Conservation (phyloP, 768 basidiomycete genomes). For the Naganishia kalamii region DNA sequence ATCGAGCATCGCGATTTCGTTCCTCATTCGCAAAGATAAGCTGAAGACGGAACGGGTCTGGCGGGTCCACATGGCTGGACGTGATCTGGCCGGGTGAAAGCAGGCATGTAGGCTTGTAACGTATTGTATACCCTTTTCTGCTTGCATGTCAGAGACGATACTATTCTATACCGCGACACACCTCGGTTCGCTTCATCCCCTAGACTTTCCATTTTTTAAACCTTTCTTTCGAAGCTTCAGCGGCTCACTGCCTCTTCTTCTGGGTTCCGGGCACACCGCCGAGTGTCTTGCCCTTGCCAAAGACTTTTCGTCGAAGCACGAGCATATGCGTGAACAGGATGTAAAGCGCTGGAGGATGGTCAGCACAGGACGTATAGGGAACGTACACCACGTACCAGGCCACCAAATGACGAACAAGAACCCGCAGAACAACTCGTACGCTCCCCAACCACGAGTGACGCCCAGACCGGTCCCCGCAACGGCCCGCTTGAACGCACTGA, state of each 20-base stretch:
- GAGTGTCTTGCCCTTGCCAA: constrained; percentile 44
- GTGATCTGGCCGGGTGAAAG: too few relatives aligned
- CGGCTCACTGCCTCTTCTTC: constrained; percentile 23
- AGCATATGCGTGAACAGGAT: constrained; percentile 61
- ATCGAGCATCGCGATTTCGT: too few relatives aligned
- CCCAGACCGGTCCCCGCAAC: background rate
- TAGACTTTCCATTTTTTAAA: too few relatives aligned
- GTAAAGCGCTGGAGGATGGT: constrained; percentile 50
- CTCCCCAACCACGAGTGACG: constrained; percentile 51
- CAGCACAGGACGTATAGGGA: constrained; percentile 21
- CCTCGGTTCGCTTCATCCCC: too few relatives aligned
- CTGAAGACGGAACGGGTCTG: too few relatives aligned
- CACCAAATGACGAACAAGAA: constrained; percentile 74
- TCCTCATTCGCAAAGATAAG: too few relatives aligned
- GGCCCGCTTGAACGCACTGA: constrained; percentile 5
- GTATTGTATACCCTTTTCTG: too few relatives aligned
- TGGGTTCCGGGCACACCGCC: background rate
- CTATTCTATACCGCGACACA: too few relatives aligned
- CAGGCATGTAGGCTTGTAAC: too few relatives aligned
- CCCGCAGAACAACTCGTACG: constrained; percentile 57
- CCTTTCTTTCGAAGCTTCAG: too few relatives aligned
- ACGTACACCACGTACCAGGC: constrained; percentile 58
- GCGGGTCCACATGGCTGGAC: too few relatives aligned
- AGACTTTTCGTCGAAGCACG: constrained; percentile 55
- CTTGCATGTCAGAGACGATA: too few relatives aligned